A percentile compares a stretch with the other conserved stretches of the same genome.
phyloP scores from a whole-genome alignment of 1,139 yeast species.

The Taphrina communis region DNA sequence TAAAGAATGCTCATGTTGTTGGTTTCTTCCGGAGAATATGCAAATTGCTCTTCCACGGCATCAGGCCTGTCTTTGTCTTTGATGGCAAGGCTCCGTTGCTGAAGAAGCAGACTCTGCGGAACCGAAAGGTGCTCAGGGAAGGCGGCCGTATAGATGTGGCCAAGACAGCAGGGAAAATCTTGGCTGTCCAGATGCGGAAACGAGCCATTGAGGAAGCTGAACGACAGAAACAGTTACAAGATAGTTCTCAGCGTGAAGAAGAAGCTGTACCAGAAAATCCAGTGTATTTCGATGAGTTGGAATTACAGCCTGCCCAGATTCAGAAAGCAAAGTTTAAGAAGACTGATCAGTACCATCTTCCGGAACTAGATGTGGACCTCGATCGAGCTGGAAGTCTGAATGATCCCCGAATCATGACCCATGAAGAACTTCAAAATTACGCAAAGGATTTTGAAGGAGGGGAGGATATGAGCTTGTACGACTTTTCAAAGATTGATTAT shows the following conservation, averaged over 20 bases:
- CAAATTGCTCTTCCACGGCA: constrained; percentile 85
- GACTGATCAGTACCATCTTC: constrained; percentile 85
- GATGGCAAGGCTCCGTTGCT: constrained; percentile 96
- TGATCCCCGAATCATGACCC: constrained; percentile 77
- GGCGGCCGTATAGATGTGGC: constrained; percentile 74
- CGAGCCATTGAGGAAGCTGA: constrained; percentile 52
- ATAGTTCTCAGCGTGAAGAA: constrained; percentile 49
- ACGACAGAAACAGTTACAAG: constrained; percentile 45
- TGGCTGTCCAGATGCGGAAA: constrained; percentile 79
- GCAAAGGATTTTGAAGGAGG: constrained; percentile 68
- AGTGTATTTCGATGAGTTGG: constrained; percentile 44
- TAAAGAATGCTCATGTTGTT: constrained; percentile 82
- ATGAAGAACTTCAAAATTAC: constrained; percentile 69
- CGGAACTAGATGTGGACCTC: constrained; percentile 61
- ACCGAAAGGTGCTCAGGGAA: constrained; percentile 72
- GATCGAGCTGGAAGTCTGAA: constrained; percentile 52
- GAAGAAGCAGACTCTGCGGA: constrained; percentile 68
- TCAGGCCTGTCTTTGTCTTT: constrained; percentile 90
- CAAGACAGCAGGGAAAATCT: constrained; percentile 76
- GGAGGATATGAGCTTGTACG: constrained; percentile 56
- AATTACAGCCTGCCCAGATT: constrained; percentile 29
- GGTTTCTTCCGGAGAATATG: constrained; percentile 95
- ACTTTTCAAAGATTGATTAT: constrained; percentile 52
- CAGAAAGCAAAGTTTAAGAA: constrained; percentile 50
- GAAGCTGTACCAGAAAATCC: constrained; percentile 57